Evolutionary conservation across 352 stramenopile genomes (phyloP).

Genomic region (Blastocystis sp.): DNA sequence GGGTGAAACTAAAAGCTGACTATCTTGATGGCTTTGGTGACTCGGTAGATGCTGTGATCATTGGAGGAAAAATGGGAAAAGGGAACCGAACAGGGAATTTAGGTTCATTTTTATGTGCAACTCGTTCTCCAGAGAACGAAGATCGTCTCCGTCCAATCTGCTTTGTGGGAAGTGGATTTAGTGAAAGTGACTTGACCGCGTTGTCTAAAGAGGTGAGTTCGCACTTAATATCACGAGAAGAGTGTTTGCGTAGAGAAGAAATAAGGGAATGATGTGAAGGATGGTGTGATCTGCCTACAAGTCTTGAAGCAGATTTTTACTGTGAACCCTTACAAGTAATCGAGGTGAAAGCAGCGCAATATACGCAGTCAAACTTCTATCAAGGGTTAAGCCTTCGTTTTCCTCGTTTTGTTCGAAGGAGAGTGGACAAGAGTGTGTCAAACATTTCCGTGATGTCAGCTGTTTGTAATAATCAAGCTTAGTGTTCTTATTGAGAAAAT

Average conservation of each 20-base stretch:
- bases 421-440: background rate
- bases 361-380: background rate
- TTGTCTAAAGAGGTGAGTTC: background rate
- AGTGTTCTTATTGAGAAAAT: background rate
- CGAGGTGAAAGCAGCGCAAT: background rate
- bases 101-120: conserved; percentile 22
- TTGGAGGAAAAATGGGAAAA: conserved; percentile 9
- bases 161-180: conserved; percentile 42
- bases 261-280: background rate
- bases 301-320: conserved; percentile 1
- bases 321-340: background rate
- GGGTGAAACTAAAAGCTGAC: conserved; percentile 51
- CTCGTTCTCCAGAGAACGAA: background rate
- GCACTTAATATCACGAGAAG: background rate
- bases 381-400: background rate
- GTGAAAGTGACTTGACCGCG: background rate
- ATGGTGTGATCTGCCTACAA: background rate
- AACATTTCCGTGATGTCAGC: background rate
- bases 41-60: conserved; percentile 21
- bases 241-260: background rate
- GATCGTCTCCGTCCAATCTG: background rate
- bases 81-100: background rate
- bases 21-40: conserved; percentile 6
- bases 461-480: background rate
- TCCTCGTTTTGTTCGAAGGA: conserved; percentile 1